Evolutionary conservation across 2,329 filamentous ascomycete genomes (phyloP).

Genomic region (Ramularia endophylla): DNA sequence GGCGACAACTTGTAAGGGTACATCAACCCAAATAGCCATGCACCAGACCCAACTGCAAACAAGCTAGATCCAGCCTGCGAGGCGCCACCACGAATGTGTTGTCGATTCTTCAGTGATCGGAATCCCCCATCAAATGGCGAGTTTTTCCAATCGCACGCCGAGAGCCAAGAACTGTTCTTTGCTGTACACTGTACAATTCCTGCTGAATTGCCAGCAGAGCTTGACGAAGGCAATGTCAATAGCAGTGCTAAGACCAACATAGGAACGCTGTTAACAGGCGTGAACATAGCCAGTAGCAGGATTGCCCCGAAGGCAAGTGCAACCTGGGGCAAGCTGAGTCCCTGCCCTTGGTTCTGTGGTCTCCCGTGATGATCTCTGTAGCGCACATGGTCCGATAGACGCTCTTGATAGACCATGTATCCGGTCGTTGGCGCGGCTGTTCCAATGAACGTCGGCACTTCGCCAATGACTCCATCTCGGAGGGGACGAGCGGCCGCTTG

Average conservation of each 20-base stretch:
- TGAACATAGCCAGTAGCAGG: conserved; percentile 1
- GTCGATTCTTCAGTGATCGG: neutral
- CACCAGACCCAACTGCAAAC: neutral
- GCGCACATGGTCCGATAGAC: conserved; percentile 14
- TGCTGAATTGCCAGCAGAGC: neutral
- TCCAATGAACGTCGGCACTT: conserved; percentile 1
- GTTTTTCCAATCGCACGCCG: neutral
- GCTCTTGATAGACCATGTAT: conserved; percentile 8
- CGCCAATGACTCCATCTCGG: no score
- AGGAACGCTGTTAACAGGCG: neutral
- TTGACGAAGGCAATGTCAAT: neutral
- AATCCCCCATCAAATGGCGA: neutral
- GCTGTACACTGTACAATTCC: conserved; percentile 7
- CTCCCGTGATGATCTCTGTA: conserved; percentile 24
- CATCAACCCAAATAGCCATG: conserved; percentile 9
- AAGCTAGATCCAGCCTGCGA: neutral
- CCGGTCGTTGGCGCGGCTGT: no score
- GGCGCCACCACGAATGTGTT: neutral
- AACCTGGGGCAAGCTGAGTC: neutral
- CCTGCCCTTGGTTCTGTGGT: neutral
- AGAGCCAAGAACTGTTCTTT: conserved; percentile 5
- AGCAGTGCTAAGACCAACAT: neutral
- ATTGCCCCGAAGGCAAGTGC: conserved; percentile 1
- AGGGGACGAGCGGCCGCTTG: no score
- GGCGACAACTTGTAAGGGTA: conserved; percentile 4